phyloP scores from a whole-genome alignment of 208 protist genomes.

The Leishmania martiniquensis region DNA sequence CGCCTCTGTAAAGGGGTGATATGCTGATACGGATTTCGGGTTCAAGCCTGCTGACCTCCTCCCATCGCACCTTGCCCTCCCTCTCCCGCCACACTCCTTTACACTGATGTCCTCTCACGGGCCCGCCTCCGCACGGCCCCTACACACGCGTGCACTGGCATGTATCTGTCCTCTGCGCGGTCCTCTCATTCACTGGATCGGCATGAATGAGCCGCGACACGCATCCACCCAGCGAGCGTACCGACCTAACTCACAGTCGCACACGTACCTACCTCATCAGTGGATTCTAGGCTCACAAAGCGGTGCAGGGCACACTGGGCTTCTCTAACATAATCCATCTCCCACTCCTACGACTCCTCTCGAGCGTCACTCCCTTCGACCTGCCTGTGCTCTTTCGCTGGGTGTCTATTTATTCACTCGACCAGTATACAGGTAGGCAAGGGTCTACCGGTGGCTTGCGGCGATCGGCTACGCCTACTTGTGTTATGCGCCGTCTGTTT shows the following conservation, averaged over 20 bases:
- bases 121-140: background rate
- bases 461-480: background rate
- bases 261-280: background rate
- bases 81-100: background rate
- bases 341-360: background rate
- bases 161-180: background rate
- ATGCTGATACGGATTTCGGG: background rate
- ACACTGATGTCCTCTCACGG: background rate
- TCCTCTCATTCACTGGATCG: background rate
- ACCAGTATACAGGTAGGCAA: background rate
- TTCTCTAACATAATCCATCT: background rate
- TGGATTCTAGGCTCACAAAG: background rate
- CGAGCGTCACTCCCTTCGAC: background rate
- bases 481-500: background rate
- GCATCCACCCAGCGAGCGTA: background rate
- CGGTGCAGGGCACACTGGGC: background rate
- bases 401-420: slow-evolving; percentile 7
- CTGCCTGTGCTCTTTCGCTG: slow-evolving; percentile 7
- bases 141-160: background rate
- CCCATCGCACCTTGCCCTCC: background rate
- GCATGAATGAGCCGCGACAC: background rate
- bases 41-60: background rate
- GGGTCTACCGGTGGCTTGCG: background rate
- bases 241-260: background rate
- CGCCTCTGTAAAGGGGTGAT: background rate